A percentile compares a stretch with the other conserved stretches of the same genome.
Evolutionary conservation across 371 early-diverging fungal genomes (phyloP).

Genomic region (Mortierella sp.): DNA sequence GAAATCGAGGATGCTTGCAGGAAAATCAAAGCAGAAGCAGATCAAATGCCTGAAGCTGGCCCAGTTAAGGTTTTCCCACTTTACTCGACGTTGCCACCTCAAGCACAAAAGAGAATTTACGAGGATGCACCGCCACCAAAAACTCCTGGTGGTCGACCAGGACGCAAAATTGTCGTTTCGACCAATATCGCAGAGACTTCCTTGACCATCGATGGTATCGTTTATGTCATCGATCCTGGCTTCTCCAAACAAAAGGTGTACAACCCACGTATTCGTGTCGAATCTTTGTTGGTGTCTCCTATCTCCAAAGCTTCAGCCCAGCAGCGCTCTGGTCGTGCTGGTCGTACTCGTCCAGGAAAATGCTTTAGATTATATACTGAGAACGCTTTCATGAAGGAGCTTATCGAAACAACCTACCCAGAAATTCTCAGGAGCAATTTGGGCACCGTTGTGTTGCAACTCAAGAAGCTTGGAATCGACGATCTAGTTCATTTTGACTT

Average conservation of each 20-base stretch:
- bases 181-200: conserved; percentile 99
- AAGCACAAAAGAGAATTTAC: conserved; percentile 93
- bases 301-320: conserved; percentile 96
- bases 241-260: conserved; percentile 97
- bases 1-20: conserved; percentile 85
- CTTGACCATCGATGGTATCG: conserved; percentile 97
- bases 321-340: conserved; percentile 98
- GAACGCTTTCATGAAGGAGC: conserved; percentile 78
- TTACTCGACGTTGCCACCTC: conserved; percentile 95
- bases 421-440: conserved; percentile 97
- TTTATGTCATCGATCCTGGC: conserved; percentile 98
- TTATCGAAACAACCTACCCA: conserved; percentile 91
- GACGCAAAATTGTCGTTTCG: conserved; percentile 95
- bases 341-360: conserved; percentile 88
- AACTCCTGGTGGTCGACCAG: conserved; percentile 81
- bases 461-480: conserved; percentile 93
- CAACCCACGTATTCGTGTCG: conserved; percentile 94
- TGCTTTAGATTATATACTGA: conserved; percentile 98
- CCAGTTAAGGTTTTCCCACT: conserved; percentile 80
- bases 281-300: conserved; percentile 89
- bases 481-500: conserved; percentile 95
- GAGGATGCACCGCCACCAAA: conserved; percentile 87
- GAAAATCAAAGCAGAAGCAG: conserved; percentile 75
- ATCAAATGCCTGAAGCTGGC: conserved; percentile 66
- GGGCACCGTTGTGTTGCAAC: conserved; percentile 86